Conservation (phyloP, 148 eudicot genomes). For the Cornus suecica region DNA sequence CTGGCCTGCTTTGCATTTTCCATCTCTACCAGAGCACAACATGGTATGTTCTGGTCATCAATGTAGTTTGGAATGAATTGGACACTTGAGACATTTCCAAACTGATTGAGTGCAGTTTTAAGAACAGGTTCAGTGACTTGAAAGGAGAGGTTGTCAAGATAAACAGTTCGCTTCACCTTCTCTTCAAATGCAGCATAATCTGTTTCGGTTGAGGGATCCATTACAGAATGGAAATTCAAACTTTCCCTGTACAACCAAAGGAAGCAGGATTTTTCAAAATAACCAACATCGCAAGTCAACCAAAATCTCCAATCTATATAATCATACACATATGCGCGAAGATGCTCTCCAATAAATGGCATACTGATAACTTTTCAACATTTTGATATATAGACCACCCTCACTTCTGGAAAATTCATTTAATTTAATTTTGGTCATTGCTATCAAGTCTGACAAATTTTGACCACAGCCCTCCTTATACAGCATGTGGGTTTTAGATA, state of each 20-base stretch:
- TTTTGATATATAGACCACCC: background rate
- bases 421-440: background rate
- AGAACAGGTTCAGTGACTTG: slow-evolving; percentile 56
- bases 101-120: slow-evolving; percentile 62
- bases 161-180: slow-evolving; percentile 64
- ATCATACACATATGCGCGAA: background rate
- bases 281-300: background rate
- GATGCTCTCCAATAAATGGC: background rate
- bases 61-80: slow-evolving; percentile 52
- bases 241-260: background rate
- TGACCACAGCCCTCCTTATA: background rate
- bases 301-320: background rate
- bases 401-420: background rate
- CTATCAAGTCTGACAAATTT: background rate
- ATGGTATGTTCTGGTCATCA: slow-evolving; percentile 26
- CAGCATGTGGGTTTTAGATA: background rate
- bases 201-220: slow-evolving; percentile 42
- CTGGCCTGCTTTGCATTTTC: slow-evolving; percentile 40
- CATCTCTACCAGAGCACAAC: slow-evolving; percentile 71
- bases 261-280: background rate
- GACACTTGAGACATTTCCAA: slow-evolving; percentile 45
- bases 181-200: slow-evolving; percentile 63
- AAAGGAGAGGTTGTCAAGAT: slow-evolving; percentile 70
- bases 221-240: slow-evolving; percentile 17
- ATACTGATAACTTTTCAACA: background rate